Evolutionary conservation across 805 yeast species (phyloP), one percentile per base, ranked within the genome.

Genomic region (Kluyveromyces aestuarii): DNA sequence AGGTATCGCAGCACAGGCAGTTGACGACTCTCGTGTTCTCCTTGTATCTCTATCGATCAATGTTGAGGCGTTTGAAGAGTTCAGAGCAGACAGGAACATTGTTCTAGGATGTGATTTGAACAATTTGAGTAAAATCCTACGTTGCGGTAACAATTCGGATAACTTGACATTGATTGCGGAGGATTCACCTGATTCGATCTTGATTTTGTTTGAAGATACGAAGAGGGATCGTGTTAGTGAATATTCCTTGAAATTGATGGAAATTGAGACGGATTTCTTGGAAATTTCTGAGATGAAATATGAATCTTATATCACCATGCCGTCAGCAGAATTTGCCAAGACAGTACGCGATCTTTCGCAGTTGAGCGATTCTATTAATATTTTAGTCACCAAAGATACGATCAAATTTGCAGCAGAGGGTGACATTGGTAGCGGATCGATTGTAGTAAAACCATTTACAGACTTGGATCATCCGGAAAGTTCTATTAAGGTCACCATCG

Each of bases 1-100:
- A 53, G 99, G 99, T 57, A 84, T 93, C 61, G 84, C 95, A 10
- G 91, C 95, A 19, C 98, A 93, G 74, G 98, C 99, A 27, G 93
- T 93, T 57, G 99, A 93, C 70, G 95, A 89, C 66, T 89, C 99
- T 27, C 87, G 97, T 75, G 96, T 93, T 50, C 78, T 90, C 54
- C 77, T 93, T 55, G 96, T 91, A 39, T 85, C 96, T 18, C 74
- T 93, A 54, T 79, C 87, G 58, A 84, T 93, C 56, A 96, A 95
- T 50, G 80, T 82, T 54, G 90, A 86, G 52, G 90, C 96, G 11
- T 93, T 93, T 73, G 76, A 80, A 52, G 91, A 85, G 58, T 93
- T 86, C 75, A 84, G 99, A 76, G 90, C 98, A 71, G 99, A 93
- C 72, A 82, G 93, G 64, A 88, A 87, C 57, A 75, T 90, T 59